Percentiles rank a stretch among this genome's conserved stretches.
phyloP scores from a whole-genome alignment of 1,284 basidiomycete genomes.

The Trichosporon sp. region DNA sequence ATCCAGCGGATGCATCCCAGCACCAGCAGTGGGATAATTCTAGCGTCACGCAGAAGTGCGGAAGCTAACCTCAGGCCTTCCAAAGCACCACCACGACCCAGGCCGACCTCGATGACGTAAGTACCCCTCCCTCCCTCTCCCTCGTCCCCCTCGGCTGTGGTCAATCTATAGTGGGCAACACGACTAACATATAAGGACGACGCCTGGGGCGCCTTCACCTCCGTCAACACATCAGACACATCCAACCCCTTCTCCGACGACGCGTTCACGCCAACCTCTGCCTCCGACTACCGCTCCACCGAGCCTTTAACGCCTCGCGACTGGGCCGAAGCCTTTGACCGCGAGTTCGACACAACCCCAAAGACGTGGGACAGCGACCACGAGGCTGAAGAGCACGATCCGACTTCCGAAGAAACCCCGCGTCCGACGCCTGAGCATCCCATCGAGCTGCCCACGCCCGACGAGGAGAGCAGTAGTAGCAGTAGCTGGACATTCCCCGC shows the following conservation, averaged over 20 bases:
- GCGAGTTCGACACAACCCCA: conserved; percentile 25
- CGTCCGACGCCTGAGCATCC: neutral
- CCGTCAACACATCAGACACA: conserved; percentile 16
- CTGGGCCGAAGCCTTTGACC: conserved; percentile 43
- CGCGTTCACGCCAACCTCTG: conserved; percentile 23
- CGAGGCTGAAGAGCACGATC: conserved; percentile 15
- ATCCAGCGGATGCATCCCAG: too few relatives aligned
- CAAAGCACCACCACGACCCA: conserved; percentile 14
- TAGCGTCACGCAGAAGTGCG: neutral
- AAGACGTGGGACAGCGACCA: neutral
- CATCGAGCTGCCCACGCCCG: conserved; percentile 8
- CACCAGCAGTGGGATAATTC: too few relatives aligned
- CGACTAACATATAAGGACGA: conserved; percentile 21
- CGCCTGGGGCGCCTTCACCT: conserved; percentile 44
- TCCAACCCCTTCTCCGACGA: conserved; percentile 45
- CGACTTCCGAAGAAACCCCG: neutral
- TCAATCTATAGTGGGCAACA: too few relatives aligned
- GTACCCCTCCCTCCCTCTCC: neutral
- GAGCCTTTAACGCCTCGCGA: conserved; percentile 38
- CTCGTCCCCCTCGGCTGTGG: too few relatives aligned
- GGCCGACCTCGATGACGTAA: conserved; percentile 29
- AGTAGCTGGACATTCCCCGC: conserved; percentile 37
- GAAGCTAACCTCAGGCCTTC: conserved; percentile 19
- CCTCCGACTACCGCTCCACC: conserved; percentile 8
- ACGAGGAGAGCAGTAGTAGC: conserved; percentile 16